Base-by-base conservation (phyloP, 2,329 filamentous ascomycete genomes). In the Aureobasidium uvarum region DNA sequence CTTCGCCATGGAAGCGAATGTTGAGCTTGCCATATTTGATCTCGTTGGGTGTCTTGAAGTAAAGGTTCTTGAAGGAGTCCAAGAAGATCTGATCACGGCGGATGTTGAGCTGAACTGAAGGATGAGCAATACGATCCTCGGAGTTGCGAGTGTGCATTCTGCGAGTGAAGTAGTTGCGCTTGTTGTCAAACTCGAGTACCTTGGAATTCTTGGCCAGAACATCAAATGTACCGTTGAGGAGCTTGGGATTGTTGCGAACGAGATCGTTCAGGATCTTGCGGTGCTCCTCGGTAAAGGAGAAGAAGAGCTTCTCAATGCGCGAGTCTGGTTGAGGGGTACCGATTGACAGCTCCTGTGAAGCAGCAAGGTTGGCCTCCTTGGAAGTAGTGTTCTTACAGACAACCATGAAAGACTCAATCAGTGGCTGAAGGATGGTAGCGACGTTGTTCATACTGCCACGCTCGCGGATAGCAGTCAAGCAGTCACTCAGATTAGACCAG, bases 21-120 rank as follows among this genome's bases (percentile, higher is more conserved):
- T 93, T 99, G 69, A 99, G 86, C 79, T 99, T 99, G 72, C 96
- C 95, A 75, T 96, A 97, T 79, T 99, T 99, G 87, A 99, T 96
- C 79, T 99, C 96, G 69, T 97, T 92, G 31, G 91, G 92, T 45
- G 84, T 86, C 83, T 98, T 98, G 87, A 95, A 99, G 79, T 96
- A 97, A 51, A 99, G 84, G n/a, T 91, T 92, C 77, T 93, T 95
- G 86, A 96, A 99, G 0, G 95, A 99, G 77, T 99, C 95, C 70
- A 96, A 86, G 88, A 99, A 99, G 59, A 99, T 93, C 71, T 96
- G 90, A 66, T 97, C 92, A 73, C 95, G 90, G 66, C 96, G 91
- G 66, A 99, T 91, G 66, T 89, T 89, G 54, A 99, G 85, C 76
- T 96, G 92, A 60, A 99, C 82, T 50, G 92, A 89, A 54, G 86